A percentile compares a stretch with the other conserved stretches of the same genome.
These are phyloP conservation scores for Suaeda aralocaspica DNA, from an alignment of 148 eudicot genomes.

Conservation along the genomic window DNA sequence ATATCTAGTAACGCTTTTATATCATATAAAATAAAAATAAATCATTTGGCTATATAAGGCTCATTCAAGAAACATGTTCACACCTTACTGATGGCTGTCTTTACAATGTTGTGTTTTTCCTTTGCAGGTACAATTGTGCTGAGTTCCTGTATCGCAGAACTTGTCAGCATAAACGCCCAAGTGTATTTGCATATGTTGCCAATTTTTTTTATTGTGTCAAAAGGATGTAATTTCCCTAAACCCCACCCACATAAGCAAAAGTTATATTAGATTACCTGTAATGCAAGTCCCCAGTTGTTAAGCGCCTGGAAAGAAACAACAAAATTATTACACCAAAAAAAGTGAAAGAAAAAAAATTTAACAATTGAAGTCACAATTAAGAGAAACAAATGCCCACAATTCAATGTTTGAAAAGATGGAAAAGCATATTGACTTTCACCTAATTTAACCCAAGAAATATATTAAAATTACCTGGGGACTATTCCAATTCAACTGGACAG, in stretches of 20 bases:
- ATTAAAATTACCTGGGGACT: constrained; percentile 72
- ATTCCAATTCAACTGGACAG: constrained; percentile 91
- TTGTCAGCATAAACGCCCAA: not conserved
- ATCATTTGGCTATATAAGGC: not conserved
- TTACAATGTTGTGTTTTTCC: constrained; percentile 83
- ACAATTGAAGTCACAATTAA: not conserved
- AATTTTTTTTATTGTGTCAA: not conserved
- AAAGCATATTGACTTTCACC: not conserved
- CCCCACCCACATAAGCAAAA: not conserved
- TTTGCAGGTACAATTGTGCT: constrained; percentile 94
- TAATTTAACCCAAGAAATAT: not conserved
- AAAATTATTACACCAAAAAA: constrained; percentile 9
- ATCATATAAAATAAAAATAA: not conserved
- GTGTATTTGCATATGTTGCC: not conserved
- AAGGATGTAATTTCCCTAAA: not conserved
- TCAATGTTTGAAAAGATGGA: not conserved
- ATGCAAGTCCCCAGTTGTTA: constrained; percentile 98
- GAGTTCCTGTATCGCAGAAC: constrained; percentile 59
- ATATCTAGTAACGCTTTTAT: constrained; percentile 2
- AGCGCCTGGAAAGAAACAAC: constrained; percentile 65
- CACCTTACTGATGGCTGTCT: constrained; percentile 84
- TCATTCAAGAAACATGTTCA: constrained; percentile 7
- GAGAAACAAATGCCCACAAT: constrained; percentile 2
- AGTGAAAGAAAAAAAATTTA: not conserved
- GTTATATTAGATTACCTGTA: constrained; percentile 53